Evolutionary conservation across 192 early-diverging fungal species (phyloP).

Genomic region (Backusella westeae): DNA sequence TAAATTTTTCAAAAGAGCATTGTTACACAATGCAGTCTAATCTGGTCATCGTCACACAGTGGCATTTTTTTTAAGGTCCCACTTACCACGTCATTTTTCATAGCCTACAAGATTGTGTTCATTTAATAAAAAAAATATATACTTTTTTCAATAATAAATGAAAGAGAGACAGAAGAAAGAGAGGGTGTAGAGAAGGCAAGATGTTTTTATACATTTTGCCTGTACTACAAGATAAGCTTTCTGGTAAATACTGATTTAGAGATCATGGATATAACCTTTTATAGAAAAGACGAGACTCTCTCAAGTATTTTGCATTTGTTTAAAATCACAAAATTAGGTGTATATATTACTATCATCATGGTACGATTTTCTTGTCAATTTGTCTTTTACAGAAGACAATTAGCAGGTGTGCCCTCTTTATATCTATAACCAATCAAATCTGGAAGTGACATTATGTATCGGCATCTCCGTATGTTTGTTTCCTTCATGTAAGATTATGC

Average conservation of each 20-base stretch:
- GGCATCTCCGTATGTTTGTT: too few relatives aligned
- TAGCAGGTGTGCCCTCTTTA: background rate
- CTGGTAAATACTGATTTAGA: background rate
- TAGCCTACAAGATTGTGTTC: background rate
- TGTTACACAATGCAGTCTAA: background rate
- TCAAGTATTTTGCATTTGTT: background rate
- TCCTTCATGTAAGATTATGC: too few relatives aligned
- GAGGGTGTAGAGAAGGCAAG: too few relatives aligned
- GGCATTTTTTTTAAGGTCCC: background rate
- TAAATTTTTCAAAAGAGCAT: too few relatives aligned
- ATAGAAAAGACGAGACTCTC: background rate
- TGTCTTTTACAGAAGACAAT: background rate
- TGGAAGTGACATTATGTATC: too few relatives aligned
- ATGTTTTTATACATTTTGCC: too few relatives aligned
- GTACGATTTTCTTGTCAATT: background rate
- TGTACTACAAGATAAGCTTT: background rate
- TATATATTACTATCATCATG: too few relatives aligned
- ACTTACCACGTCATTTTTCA: background rate
- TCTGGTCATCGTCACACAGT: background rate
- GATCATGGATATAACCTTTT: background rate
- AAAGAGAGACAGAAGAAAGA: background rate
- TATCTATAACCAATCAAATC: background rate
- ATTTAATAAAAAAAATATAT: background rate
- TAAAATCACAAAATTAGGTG: background rate
- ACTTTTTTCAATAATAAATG: background rate